Evolutionary conservation across 2,329 filamentous ascomycete genomes (phyloP), one percentile per base, ranked within the genome.

Genomic region (Coniochaeta ligniaria): DNA sequence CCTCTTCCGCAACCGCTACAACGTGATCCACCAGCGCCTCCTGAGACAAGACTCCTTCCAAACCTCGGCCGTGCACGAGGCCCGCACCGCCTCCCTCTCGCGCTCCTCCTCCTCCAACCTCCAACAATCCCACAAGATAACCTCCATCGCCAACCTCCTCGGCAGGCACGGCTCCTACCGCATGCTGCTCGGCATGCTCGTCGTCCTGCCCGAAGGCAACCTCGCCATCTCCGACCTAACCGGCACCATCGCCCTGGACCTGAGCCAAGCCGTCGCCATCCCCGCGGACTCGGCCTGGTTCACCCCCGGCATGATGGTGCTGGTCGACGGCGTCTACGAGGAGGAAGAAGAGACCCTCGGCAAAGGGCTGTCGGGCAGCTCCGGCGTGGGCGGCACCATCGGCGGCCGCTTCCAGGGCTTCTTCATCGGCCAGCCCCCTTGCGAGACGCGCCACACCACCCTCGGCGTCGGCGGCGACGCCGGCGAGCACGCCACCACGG

Each of bases 251-350:
- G 82, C 85, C 2, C 79, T 99, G 1, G 92, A 98, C 66, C 76
- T 98, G 12, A 83, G 86, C 22, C 89, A 94, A 69, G 91, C 94
- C 0, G 86, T 87, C 24, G 86, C 90, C 16, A 88, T 97, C 60
- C 93, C 93, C 0, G 87, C 92, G 62, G 88, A 94, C 69, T 92
- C 91, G 26, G 89, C 91, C 4, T 99, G 92, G 89, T 97, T 97
- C 70, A 87, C 89, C 6, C 93, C 95, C 0, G 96, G 96, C 3
- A 98, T 98, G 92, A 90, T 99, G 56, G 90, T 98, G 3, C 82
- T 99, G 0, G 86, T 97, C 0, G 95, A 99, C 68, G 95, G 95
- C 7, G 87, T 94, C n/a, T 99, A 99, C 70, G 92, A 96, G 71
- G 95, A 98, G 72, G 92, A 96, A 67, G 91, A 92, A 63, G 83